Evolutionary conservation across 2,329 filamentous ascomycete genomes (phyloP).

Genomic region (Botrytis paeoniae): DNA sequence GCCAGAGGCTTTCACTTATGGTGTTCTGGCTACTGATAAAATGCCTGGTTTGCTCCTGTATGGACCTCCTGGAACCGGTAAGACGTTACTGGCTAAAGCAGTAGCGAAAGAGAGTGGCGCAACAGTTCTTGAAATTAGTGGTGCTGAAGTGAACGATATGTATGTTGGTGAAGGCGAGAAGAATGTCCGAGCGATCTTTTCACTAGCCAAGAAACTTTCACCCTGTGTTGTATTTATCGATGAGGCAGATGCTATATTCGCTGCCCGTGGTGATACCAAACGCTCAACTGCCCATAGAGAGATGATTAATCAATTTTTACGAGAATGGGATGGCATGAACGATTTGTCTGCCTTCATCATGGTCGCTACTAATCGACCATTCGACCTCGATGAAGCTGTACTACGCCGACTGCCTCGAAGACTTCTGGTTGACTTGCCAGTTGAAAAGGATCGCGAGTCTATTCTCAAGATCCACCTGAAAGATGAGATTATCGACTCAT

Average conservation of each 20-base stretch:
- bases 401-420: conserved; percentile 71
- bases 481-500: conserved; percentile 59
- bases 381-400: conserved; percentile 88
- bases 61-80: conserved; percentile 78
- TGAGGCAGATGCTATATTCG: conserved; percentile 90
- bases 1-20: conserved; percentile 94
- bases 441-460: conserved; percentile 60
- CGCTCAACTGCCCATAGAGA: conserved; percentile 61
- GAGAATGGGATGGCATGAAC: conserved; percentile 91
- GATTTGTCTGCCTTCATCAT: conserved; percentile 90
- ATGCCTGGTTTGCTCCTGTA: conserved; percentile 88
- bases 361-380: conserved; percentile 94
- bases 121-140: conserved; percentile 81
- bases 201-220: conserved; percentile 82
- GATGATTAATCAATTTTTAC: conserved; percentile 93
- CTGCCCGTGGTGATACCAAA: conserved; percentile 55
- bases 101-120: conserved; percentile 67
- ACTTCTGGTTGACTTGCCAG: conserved; percentile 70
- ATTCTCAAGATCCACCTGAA: conserved; percentile 71
- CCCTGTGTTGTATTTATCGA: conserved; percentile 96
- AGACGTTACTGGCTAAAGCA: conserved; percentile 67
- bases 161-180: conserved; percentile 96
- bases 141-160: conserved; percentile 91
- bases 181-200: conserved; percentile 90
- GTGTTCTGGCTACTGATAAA: conserved; percentile 84